These are phyloP conservation scores for Metarhizium sp. DNA, from an alignment of 2,329 filamentous ascomycete species.

Conservation along the genomic window DNA sequence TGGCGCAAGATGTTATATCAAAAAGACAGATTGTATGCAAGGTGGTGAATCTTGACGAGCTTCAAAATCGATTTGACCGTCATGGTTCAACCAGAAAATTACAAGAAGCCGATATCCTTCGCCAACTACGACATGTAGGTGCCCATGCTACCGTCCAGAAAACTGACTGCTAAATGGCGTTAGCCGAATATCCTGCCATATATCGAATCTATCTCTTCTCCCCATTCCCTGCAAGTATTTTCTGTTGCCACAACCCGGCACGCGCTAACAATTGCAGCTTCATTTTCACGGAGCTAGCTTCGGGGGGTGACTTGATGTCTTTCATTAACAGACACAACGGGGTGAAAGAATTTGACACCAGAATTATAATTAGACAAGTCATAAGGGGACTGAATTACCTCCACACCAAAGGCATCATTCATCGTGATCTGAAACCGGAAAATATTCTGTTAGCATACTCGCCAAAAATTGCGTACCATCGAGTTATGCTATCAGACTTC, in stretches of 20 bases:
- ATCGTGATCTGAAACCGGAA: constrained; percentile 46
- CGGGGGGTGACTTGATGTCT: constrained; percentile 44
- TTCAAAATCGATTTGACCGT: constrained; percentile 16
- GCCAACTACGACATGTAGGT: constrained; percentile 44
- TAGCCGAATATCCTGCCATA: constrained; percentile 48
- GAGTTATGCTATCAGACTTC: constrained; percentile 44
- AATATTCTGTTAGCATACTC: constrained; percentile 41
- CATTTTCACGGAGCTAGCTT: constrained; percentile 47
- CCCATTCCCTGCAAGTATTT: constrained; percentile 33
- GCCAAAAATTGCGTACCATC: constrained; percentile 29
- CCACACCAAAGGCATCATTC: constrained; percentile 38
- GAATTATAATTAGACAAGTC: constrained; percentile 38
- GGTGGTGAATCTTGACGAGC: constrained; percentile 40
- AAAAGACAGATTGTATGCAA: constrained; percentile 61
- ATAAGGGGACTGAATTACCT: constrained; percentile 36
- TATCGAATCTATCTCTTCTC: constrained; percentile 39
- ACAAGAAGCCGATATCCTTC: constrained; percentile 43
- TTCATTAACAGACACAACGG: constrained; percentile 28
- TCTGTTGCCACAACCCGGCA: neutral
- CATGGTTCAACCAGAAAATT: constrained; percentile 27
- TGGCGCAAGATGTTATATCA: constrained; percentile 36
- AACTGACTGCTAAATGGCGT: constrained; percentile 8
- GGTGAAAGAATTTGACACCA: constrained; percentile 27
- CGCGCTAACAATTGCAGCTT: constrained; percentile 28
- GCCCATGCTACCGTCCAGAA: neutral